Conservation (phyloP, 768 basidiomycete genomes). For the Kwoniella newhampshirensis region DNA sequence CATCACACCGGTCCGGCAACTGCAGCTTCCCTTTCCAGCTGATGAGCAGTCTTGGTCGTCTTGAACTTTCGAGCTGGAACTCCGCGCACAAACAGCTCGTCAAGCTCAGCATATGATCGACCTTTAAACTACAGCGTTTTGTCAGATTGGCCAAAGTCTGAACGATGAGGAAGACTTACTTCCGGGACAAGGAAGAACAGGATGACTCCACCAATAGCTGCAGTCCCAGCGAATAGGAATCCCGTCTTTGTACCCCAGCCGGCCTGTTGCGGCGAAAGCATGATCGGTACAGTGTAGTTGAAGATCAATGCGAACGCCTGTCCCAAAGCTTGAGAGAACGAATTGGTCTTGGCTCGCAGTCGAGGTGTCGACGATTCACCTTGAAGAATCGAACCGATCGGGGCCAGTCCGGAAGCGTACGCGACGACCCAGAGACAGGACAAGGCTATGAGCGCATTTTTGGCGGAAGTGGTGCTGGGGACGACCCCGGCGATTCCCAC, state of each 20-base stretch:
- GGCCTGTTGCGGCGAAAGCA: constrained; percentile 18
- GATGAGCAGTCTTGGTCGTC: constrained; percentile 5
- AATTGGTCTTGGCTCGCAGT: too few species aligned
- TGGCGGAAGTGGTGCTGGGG: too few species aligned
- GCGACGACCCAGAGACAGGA: background rate
- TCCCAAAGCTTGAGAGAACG: too few species aligned
- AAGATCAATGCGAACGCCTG: constrained; percentile 20
- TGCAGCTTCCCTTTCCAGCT: too few species aligned
- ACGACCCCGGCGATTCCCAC: too few species aligned
- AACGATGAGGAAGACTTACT: constrained; percentile 11
- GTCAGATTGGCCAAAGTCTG: too few species aligned
- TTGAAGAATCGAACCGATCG: too few species aligned
- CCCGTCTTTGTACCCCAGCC: constrained; percentile 27
- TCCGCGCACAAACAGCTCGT: constrained; percentile 41
- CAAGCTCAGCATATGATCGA: constrained; percentile 42
- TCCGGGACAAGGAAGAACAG: constrained; percentile 25
- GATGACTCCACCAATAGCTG: constrained; percentile 6
- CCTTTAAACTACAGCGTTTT: too few species aligned
- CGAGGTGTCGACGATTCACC: too few species aligned
- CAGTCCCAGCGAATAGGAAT: constrained; percentile 21
- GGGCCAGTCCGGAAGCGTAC: background rate
- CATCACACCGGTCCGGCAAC: too few species aligned
- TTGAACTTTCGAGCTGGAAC: constrained; percentile 33
- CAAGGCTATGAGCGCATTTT: background rate
- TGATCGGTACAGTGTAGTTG: constrained; percentile 27